Evolutionary conservation across 257 asterid genomes (phyloP).

Genomic region (Knoxia roxburghii): DNA sequence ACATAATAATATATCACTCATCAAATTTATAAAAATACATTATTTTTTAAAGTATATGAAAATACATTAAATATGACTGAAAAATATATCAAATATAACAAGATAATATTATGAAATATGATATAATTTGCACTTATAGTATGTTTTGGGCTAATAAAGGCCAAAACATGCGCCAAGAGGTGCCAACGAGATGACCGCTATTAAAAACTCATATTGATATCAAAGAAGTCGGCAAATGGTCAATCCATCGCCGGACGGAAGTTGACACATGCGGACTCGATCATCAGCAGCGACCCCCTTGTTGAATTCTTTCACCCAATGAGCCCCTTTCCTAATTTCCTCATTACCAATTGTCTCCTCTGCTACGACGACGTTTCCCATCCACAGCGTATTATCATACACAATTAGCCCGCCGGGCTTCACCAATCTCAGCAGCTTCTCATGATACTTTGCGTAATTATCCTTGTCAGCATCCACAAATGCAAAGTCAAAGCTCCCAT

Average conservation of each 20-base stretch:
- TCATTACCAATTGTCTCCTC: slow-evolving; percentile 22
- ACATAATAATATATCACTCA: too few relatives aligned
- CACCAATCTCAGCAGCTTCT: slow-evolving; percentile 38
- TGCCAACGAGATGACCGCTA: too few relatives aligned
- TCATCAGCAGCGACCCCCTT: slow-evolving; percentile 23
- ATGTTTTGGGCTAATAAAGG: too few relatives aligned
- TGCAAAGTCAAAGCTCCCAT: slow-evolving; percentile 41
- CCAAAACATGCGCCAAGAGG: too few relatives aligned
- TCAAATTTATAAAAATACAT: too few relatives aligned
- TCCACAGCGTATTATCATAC: slow-evolving; percentile 60
- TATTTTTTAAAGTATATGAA: too few relatives aligned
- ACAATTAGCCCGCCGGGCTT: slow-evolving; percentile 41
- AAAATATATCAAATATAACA: too few relatives aligned
- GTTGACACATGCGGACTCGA: slow-evolving; percentile 20
- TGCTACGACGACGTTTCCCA: slow-evolving; percentile 34
- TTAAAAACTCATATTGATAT: too few relatives aligned
- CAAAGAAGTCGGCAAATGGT: slow-evolving; percentile 24
- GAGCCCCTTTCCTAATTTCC: background rate
- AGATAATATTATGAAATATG: too few relatives aligned
- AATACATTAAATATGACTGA: too few relatives aligned
- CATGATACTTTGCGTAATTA: slow-evolving; percentile 40
- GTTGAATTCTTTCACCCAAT: slow-evolving; percentile 15
- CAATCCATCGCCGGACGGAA: slow-evolving; percentile 31
- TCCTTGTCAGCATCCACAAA: slow-evolving; percentile 54
- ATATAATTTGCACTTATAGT: too few relatives aligned